Conservation (phyloP, 2,329 filamentous ascomycete species). For the Colletotrichum sp. region DNA sequence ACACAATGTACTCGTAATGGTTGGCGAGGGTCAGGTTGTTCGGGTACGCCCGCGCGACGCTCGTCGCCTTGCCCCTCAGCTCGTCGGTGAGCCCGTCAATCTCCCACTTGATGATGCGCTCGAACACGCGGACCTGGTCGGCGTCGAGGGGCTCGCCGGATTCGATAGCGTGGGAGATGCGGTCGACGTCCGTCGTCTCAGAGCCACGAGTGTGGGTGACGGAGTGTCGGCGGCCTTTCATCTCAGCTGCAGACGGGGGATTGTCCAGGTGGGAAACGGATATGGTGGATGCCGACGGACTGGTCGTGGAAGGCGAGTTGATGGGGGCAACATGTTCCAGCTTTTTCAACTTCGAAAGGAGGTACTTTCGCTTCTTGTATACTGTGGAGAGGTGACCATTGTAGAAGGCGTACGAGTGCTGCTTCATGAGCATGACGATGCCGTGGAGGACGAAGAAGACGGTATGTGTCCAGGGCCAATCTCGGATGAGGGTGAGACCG, state of each 20-base stretch:
- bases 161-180: slow-evolving; percentile 66
- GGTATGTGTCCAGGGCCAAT: slow-evolving; percentile 86
- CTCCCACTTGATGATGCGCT: slow-evolving; percentile 70
- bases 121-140: slow-evolving; percentile 68
- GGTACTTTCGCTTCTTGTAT: slow-evolving; percentile 53
- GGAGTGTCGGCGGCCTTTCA: slow-evolving; percentile 45
- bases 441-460: slow-evolving; percentile 79
- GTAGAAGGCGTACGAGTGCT: slow-evolving; percentile 81
- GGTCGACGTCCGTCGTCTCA: slow-evolving; percentile 60
- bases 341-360: slow-evolving; percentile 57
- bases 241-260: slow-evolving; percentile 39
- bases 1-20: slow-evolving; percentile 74
- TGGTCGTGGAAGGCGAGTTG: slow-evolving; percentile 45
- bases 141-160: slow-evolving; percentile 63
- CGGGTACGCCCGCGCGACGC: slow-evolving; percentile 62
- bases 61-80: slow-evolving; percentile 66
- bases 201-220: slow-evolving; percentile 34
- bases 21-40: slow-evolving; percentile 69
- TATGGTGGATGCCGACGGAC: slow-evolving; percentile 44
- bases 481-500: slow-evolving; percentile 69
- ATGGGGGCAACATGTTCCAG: slow-evolving; percentile 59
- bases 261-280: slow-evolving; percentile 50
- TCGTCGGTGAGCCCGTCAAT: slow-evolving; percentile 69
- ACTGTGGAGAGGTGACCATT: slow-evolving; percentile 74
- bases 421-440: slow-evolving; percentile 82